Evolutionary conservation across 2,329 filamentous ascomycete species (phyloP).

Genomic region (Pyrenochaeta sp.): DNA sequence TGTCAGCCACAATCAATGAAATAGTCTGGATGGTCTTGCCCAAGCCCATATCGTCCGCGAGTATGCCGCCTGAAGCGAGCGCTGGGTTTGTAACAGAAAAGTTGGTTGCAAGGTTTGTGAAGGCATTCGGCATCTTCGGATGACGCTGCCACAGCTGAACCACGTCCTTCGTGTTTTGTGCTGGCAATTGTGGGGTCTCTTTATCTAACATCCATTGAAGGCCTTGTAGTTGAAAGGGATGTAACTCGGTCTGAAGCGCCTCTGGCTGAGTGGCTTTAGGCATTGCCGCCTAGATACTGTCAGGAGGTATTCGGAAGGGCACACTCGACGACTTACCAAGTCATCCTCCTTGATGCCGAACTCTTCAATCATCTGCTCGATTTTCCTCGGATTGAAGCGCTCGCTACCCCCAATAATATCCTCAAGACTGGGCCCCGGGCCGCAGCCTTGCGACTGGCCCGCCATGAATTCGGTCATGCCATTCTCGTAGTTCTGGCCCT

Average conservation of each 20-base stretch:
- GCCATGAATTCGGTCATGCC: conserved; percentile 36
- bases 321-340: conserved; percentile 51
- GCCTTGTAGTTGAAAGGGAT: conserved; percentile 81
- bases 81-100: conserved; percentile 69
- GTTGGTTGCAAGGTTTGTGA: conserved; percentile 75
- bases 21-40: conserved; percentile 91
- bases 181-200: conserved; percentile 74
- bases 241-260: conserved; percentile 69
- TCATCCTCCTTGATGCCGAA: conserved; percentile 76
- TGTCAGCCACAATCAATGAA: conserved; percentile 73
- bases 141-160: conserved; percentile 80
- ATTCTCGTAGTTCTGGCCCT: conserved; percentile 40
- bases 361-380: conserved; percentile 71
- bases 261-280: conserved; percentile 75
- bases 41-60: conserved; percentile 92
- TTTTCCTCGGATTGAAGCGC: conserved; percentile 71
- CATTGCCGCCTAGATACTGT: conserved; percentile 63
- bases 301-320: conserved; percentile 8
- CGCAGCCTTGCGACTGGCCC: conserved; percentile 34
- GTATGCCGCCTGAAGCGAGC: conserved; percentile 80
- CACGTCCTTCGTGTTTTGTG: conserved; percentile 64
- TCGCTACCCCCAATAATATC: conserved; percentile 73
- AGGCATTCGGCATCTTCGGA: conserved; percentile 52
- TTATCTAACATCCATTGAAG: conserved; percentile 82
- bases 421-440: conserved; percentile 62